phyloP scores from a whole-genome alignment of 768 basidiomycete genomes.

The Leucogyrophana mollusca region DNA sequence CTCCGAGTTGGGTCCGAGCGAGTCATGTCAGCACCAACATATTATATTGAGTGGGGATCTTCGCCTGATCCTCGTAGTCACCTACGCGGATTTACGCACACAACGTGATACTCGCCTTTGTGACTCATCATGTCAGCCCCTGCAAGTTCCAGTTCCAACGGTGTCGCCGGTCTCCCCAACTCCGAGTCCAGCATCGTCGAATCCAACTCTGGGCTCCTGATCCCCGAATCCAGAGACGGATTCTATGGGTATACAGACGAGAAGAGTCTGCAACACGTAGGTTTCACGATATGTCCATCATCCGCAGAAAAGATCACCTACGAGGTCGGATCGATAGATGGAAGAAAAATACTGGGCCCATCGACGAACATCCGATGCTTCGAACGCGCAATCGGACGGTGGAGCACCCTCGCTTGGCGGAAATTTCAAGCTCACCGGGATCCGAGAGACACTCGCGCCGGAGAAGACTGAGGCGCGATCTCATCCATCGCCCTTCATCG shows the following conservation, averaged over 20 bases:
- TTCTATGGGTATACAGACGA: constrained; percentile 83
- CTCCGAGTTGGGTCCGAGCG: no score
- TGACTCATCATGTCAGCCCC: no score
- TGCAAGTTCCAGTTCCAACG: no score
- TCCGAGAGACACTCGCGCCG: constrained; percentile 27
- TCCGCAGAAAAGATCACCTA: constrained; percentile 5
- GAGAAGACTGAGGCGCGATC: constrained; percentile 13
- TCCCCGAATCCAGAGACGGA: constrained; percentile 59
- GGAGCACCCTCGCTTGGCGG: constrained; percentile 32
- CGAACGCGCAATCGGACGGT: constrained; percentile 18
- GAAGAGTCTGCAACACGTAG: constrained; percentile 70
- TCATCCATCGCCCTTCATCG: constrained; percentile 18
- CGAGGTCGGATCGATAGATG: constrained; percentile 44
- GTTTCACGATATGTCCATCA: constrained; percentile 20
- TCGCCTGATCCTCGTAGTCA: no score
- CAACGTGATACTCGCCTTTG: no score
- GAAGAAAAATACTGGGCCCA: constrained; percentile 74
- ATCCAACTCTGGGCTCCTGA: constrained; percentile 30
- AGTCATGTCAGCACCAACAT: no score
- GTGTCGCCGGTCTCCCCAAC: no score
- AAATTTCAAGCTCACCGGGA: constrained; percentile 37
- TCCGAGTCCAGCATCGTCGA: no score
- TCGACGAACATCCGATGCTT: constrained; percentile 57
- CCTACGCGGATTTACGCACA: no score
- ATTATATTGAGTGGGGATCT: no score